Evolutionary conservation across 371 early-diverging fungal species (phyloP).

Genomic region (Mucor racemosus): DNA sequence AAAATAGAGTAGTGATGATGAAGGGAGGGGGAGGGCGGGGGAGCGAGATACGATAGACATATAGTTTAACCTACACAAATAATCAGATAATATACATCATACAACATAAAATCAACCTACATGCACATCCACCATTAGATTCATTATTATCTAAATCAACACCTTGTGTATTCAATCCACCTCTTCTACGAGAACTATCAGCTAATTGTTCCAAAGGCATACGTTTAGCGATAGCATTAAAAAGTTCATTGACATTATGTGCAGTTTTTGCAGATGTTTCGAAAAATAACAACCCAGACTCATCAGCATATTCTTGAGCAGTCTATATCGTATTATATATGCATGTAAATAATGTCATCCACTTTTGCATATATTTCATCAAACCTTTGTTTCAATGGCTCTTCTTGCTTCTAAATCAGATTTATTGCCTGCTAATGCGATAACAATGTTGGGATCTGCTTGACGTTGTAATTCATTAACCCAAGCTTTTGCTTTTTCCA

Average conservation of each 20-base stretch:
- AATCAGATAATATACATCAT: not conserved
- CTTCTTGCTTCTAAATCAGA: slow-evolving; percentile 80
- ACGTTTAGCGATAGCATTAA: slow-evolving; percentile 67
- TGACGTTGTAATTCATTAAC: slow-evolving; percentile 96
- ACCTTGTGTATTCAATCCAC: slow-evolving; percentile 41
- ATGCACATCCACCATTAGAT: slow-evolving; percentile 47
- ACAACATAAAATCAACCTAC: slow-evolving; percentile 29
- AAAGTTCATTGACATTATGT: slow-evolving; percentile 84
- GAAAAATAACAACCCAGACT: slow-evolving; percentile 85
- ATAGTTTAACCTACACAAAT: slow-evolving; percentile 10
- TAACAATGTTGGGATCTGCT: slow-evolving; percentile 93
- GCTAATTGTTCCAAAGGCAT: slow-evolving; percentile 56
- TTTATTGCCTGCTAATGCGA: slow-evolving; percentile 97
- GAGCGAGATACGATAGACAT: not conserved
- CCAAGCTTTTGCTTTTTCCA: slow-evolving; percentile 98
- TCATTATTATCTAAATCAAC: slow-evolving; percentile 43
- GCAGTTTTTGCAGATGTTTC: slow-evolving; percentile 96
- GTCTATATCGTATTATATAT: slow-evolving; percentile 52
- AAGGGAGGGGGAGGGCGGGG: too few species aligned
- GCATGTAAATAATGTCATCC: not conserved
- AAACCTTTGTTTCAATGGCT: slow-evolving; percentile 69
- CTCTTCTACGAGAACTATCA: slow-evolving; percentile 43
- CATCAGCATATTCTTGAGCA: slow-evolving; percentile 88
- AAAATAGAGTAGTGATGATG: too few species aligned
- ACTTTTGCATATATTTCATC: not conserved